Evolutionary conservation across 2,329 filamentous ascomycete genomes (phyloP), one percentile per base, ranked within the genome.

Genomic region (Ophiostoma novo-ulmi): DNA sequence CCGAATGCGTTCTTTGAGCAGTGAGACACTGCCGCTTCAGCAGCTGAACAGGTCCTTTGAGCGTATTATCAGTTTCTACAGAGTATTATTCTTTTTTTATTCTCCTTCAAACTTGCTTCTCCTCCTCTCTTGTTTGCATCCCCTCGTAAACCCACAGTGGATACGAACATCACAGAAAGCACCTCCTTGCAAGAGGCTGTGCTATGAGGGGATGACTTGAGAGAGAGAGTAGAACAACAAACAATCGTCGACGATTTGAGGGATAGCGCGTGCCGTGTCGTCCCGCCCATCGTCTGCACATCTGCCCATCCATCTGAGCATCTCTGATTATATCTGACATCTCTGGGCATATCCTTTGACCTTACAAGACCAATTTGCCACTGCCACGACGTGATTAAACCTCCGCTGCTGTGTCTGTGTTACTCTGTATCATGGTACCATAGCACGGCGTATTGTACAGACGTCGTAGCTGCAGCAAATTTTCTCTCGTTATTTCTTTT

Each of bases 121-220:
- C 2, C 13, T 17, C 22, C 13, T 39, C 31, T 58, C 52, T 58
- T 58, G 8, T 13, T 20, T 10, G 14, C 17, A 22, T 31, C 61
- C 35, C 31, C 31, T 64, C 61, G 31, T 17, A 64, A 65, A 65
- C 35, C 61, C 61, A 65, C 61, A 65, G 63, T 65, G 63, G 63
- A 65, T 22, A 22, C 7, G 8, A 17, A 22, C 36, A 41, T 17
- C 36, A 31, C 64, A 13, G 65, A 48, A 67, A 67, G 22, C 38
- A 67, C 39, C 65, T 39, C 65, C 65, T 67, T 44, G 65, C 6
- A 22, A 67, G 64, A 67, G 65, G 65, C 65, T 67, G 39, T 67
- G 65, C 36, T 65, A 36, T 39, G 63, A 36, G 63, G 63, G 26
- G 26, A 26, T 26, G 26, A 26, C 26, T 26, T 26, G 26, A 26